These are phyloP conservation scores for Penicillium thymicola DNA, from an alignment of 2,329 filamentous ascomycete genomes.

Conservation along the genomic window DNA sequence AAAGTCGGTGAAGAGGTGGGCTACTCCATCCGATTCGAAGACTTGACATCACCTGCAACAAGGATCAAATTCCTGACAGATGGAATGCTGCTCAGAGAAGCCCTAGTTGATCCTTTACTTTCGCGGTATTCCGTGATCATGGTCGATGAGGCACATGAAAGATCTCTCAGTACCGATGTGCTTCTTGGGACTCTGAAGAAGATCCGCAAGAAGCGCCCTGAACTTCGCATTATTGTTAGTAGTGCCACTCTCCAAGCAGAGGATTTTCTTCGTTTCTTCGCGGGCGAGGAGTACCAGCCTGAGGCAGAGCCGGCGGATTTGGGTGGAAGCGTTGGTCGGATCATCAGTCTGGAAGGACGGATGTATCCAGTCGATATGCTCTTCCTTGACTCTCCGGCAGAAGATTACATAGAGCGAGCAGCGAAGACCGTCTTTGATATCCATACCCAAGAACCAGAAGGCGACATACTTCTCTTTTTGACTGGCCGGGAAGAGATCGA, in stretches of 20 bases:
- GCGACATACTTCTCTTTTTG: conserved; percentile 87
- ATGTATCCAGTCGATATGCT: conserved; percentile 86
- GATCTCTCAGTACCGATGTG: conserved; percentile 88
- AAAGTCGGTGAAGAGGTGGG: conserved; percentile 87
- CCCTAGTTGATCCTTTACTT: conserved; percentile 84
- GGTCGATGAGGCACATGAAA: conserved; percentile 95
- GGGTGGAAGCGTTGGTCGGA: conserved; percentile 53
- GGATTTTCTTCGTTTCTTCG: conserved; percentile 77
- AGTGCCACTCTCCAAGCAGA: conserved; percentile 92
- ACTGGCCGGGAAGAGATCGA: conserved; percentile 95
- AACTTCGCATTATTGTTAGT: conserved; percentile 84
- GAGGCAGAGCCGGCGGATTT: conserved; percentile 33
- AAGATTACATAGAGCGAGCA: conserved; percentile 82
- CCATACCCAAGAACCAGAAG: conserved; percentile 72
- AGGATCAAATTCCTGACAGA: conserved; percentile 95
- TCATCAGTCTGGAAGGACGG: conserved; percentile 82
- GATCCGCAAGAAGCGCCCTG: conserved; percentile 72
- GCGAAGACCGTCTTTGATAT: conserved; percentile 84
- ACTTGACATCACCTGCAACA: conserved; percentile 80
- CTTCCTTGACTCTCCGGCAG: conserved; percentile 71
- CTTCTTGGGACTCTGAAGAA: conserved; percentile 89
- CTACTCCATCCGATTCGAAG: conserved; percentile 89
- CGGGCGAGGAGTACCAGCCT: conserved; percentile 42
- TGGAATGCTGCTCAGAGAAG: conserved; percentile 84
- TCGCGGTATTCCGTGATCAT: conserved; percentile 93